Evolutionary conservation across 1,284 basidiomycete species (phyloP), one percentile per base, ranked within the genome.

Genomic region (Fistulinella cinereoalba): DNA sequence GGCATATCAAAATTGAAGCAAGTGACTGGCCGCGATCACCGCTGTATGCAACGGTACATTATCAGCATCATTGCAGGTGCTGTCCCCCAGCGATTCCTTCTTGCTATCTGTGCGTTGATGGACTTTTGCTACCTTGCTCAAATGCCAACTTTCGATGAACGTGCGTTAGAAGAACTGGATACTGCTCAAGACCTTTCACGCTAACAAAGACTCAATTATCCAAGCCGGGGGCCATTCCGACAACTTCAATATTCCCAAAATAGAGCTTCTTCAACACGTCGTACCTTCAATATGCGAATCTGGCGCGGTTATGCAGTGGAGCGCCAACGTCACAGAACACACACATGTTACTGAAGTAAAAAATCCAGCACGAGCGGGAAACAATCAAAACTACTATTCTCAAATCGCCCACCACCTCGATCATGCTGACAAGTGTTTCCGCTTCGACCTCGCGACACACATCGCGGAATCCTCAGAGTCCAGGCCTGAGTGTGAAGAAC

Each of bases 311-410:
- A 42, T 42, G 3, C 44, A 40, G 7, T 48, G 43, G 31, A 25
- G 18, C 0, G 10, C 22, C 2, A 27, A 48, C 13, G 6, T 12
- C 1, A 48, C 37, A 2, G 18, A 49, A 18, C 47, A 49, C 6
- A 29, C 32, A 2, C 47, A 49, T 8, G 9, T 49, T 2, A 5
- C 23, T 5, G 43, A 32, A 6, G 23, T 48, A 23, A 48, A 48
- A 15, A n/a, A 13, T 3, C 47, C 43, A 5, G 22, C 47, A 10
- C 4, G 11, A 4, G 1, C 3, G 0, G 18, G 42, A 27, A 41
- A 48, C 16, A 48, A 48, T 6, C 47, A 45, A 6, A 44, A 49
- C 25, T 49, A 46, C 22, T 46, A 46, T 10, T 5, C 9, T 1
- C 43, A 46, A 4, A 46, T 49, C 6, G 22, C 38, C 1, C n/a